Evolutionary conservation across 257 asterid species (phyloP), one percentile per base, ranked within the genome.

Genomic region (Craterostigma plantagineum): DNA sequence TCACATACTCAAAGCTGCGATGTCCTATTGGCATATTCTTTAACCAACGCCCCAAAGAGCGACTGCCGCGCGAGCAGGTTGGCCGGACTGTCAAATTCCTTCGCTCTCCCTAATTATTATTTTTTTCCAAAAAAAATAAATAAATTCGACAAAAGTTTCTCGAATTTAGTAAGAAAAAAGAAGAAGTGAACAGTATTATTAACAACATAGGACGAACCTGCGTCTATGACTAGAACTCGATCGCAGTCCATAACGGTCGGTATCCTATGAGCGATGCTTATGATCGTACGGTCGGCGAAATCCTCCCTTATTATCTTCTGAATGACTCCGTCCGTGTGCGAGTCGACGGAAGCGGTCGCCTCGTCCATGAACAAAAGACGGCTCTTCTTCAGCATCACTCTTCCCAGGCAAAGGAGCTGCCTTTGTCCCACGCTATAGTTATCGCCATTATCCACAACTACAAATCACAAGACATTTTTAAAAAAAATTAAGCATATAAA

Each of bases 341-440:
- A 90, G 69, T 90, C 98, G 13, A 90, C 92, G 12, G 94, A 83
- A 0, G 98, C 98, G 0, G 95, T 90, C n/a, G 98, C 94, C 61
- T 90, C 98, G 42, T 90, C 98, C 95, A 90, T 70, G 48, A 90
- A 83, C 46, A 90, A 50, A 49, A 90, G 77, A 8, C 74, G 60
- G 75, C 99, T 75, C 43, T 67, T 71, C 53, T 79, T 83, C 11
- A 90, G 70, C 98, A 90, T 90, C 58, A 90, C 98, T 47, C 98
- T 54, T 43, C 98, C 95, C 47, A 90, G 53, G 62, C 98, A 90
- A 13, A 90, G 70, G 44, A 90, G 91, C 57, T 90, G 98, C 60
- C 98, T 70, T 56, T 90, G 98, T 42, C 98, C 98, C 4, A 90
- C 95, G 27, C 98, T 90, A 95, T 95, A 90, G 63, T 90, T 82